phyloP scores from a whole-genome alignment of 2,329 filamentous ascomycete species.

The Chalara sp. region DNA sequence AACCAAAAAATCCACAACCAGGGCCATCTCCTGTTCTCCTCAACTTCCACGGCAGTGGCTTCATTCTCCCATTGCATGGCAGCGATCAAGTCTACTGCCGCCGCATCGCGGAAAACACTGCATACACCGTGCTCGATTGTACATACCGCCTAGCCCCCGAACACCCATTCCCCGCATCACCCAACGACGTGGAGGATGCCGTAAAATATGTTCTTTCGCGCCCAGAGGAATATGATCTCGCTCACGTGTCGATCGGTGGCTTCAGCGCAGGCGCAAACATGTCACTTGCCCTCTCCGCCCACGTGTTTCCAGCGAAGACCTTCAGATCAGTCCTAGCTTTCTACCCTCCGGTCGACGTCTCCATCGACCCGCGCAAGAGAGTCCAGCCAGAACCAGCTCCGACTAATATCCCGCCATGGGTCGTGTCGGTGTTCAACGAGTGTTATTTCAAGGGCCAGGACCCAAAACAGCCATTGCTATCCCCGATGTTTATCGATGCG shows the following conservation, averaged over 20 bases:
- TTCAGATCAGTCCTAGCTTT: conserved; percentile 41
- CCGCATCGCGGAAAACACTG: conserved; percentile 23
- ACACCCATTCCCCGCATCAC: conserved; percentile 29
- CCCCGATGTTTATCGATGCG: conserved; percentile 26
- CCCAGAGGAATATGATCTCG: conserved; percentile 32
- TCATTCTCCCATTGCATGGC: conserved; percentile 30
- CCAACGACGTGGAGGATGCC: conserved; percentile 28
- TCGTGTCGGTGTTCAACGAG: conserved; percentile 26
- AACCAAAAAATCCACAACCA: conserved; percentile 3
- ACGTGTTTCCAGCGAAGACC: conserved; percentile 36
- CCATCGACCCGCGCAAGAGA: conserved; percentile 23
- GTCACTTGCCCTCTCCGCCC: conserved; percentile 26
- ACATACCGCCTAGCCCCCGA: conserved; percentile 32
- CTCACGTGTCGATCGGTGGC: conserved; percentile 37
- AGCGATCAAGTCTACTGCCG: conserved; percentile 33
- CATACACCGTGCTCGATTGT: conserved; percentile 26
- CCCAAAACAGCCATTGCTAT: conserved; percentile 28
- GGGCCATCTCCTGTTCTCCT: conserved; percentile 22
- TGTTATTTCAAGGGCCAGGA: conserved; percentile 26
- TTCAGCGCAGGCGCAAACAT: conserved; percentile 40
- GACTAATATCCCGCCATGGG: conserved; percentile 13
- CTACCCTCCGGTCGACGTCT: conserved; percentile 33
- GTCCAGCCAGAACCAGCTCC: conserved; percentile 20
- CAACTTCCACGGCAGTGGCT: conserved; percentile 30
- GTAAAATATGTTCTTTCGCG: conserved; percentile 27